These are phyloP conservation scores for Misopates orontium DNA, from an alignment of 257 asterid genomes.

Conservation along the genomic window DNA sequence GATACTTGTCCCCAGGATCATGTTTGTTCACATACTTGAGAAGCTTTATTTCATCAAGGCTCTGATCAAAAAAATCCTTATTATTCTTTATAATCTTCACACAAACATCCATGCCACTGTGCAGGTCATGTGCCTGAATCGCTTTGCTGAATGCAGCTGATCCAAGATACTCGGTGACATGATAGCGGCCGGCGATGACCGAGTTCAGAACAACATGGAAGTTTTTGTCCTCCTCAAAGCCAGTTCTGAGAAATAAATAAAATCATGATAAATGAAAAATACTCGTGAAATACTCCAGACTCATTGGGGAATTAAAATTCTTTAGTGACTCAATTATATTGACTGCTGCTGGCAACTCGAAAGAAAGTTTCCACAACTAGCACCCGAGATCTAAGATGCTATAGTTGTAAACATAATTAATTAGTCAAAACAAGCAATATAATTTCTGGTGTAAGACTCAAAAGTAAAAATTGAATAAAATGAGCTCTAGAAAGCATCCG, in stretches of 20 bases:
- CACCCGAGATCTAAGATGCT: constrained; percentile 8
- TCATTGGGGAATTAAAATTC: background rate
- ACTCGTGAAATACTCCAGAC: background rate
- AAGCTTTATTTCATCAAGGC: constrained; percentile 98
- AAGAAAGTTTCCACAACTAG: constrained; percentile 2
- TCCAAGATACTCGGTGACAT: constrained; percentile 98
- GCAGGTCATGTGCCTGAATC: constrained; percentile 99
- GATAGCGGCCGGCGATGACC: constrained; percentile 94
- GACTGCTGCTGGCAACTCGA: background rate
- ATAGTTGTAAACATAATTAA: background rate
- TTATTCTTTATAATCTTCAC: constrained; percentile 96
- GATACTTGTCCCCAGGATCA: constrained; percentile 98
- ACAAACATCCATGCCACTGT: constrained; percentile 98
- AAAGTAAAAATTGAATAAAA: background rate
- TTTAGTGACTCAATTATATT: background rate
- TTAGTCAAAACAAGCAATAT: background rate
- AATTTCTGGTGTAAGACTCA: background rate
- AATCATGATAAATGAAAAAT: constrained; percentile 28
- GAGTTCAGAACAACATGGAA: constrained; percentile 89
- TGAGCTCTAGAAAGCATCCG: constrained; percentile 2
- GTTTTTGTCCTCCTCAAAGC: constrained; percentile 98
- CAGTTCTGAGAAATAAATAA: constrained; percentile 67
- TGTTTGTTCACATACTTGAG: constrained; percentile 95
- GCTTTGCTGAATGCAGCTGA: constrained; percentile 99
- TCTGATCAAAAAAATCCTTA: constrained; percentile 97